phyloP scores from a whole-genome alignment of 78 protist genomes.

The Parvularia atlantis region DNA sequence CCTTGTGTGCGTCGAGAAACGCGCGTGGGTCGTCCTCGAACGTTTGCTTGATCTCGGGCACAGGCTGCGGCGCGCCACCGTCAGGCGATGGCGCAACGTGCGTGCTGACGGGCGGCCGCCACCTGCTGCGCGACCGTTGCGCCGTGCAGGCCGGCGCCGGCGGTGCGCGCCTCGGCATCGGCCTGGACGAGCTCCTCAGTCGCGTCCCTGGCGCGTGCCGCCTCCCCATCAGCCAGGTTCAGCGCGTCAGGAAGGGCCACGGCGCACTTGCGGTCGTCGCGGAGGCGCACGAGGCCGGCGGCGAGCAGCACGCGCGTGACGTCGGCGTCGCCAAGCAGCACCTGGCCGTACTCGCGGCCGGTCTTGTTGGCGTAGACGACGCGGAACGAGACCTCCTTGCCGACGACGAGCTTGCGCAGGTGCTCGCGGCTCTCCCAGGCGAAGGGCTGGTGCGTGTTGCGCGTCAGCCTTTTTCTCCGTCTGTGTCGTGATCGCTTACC shows the following conservation, averaged over 20 bases:
- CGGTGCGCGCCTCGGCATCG: no score
- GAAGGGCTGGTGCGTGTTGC: conserved; percentile 14
- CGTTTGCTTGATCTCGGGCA: no score
- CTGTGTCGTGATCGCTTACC: neutral
- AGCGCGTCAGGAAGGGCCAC: no score
- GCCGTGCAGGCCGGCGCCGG: no score
- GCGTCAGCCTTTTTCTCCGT: conserved; percentile 8
- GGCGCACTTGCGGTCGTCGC: no score
- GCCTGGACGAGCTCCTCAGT: no score
- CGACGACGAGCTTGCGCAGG: conserved; percentile 26
- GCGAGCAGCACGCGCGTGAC: neutral
- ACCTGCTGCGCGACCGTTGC: no score
- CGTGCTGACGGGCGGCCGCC: no score
- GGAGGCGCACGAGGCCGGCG: neutral
- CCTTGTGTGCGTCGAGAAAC: neutral
- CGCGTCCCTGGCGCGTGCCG: no score
- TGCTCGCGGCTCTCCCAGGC: conserved; percentile 50
- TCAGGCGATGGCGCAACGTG: no score
- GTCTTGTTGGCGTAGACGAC: conserved; percentile 11
- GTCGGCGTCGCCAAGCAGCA: neutral
- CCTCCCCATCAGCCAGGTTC: no score
- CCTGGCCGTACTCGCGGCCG: conserved; percentile 1
- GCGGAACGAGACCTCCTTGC: conserved; percentile 22
- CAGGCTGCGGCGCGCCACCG: no score
- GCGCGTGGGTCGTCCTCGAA: conserved; percentile 4